Conservation (phyloP, 1,284 basidiomycete genomes). For the Tremellales sp. region DNA sequence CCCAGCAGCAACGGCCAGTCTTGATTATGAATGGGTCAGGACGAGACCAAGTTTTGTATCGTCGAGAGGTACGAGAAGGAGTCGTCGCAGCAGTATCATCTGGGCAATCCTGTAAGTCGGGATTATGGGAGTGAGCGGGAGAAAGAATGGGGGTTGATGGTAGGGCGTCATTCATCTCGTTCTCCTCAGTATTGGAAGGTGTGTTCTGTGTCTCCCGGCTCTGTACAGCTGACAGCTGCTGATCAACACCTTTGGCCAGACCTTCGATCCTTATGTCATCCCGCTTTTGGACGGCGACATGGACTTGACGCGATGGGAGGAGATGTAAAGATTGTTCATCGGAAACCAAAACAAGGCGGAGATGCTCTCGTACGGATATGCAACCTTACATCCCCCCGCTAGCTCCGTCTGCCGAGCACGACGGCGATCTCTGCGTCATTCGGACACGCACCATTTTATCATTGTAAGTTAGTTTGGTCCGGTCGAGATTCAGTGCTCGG, state of each 20-base stretch:
- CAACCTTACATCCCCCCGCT: no score
- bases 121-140: background rate
- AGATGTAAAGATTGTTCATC: conserved; percentile 36
- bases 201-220: conserved; percentile 1
- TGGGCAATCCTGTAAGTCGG: conserved; percentile 40
- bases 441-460: no score
- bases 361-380: no score
- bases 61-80: conserved; percentile 48
- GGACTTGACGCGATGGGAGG: conserved; percentile 48
- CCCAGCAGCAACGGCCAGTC: background rate
- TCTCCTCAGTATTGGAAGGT: conserved; percentile 44
- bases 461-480: no score
- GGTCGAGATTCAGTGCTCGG: no score
- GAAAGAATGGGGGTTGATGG: background rate
- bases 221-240: background rate
- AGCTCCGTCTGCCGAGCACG: no score
- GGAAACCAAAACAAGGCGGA: no score
- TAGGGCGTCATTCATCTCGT: conserved; percentile 3
- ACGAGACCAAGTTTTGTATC: conserved; percentile 47
- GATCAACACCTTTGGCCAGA: conserved; percentile 15
- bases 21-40: no score
- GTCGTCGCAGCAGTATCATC: conserved; percentile 44
- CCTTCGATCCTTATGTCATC: conserved; percentile 47
- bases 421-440: no score
- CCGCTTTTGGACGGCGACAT: conserved; percentile 43